phyloP scores from a whole-genome alignment of 73 alveolate genomes.

The Symbiodinium natans region DNA sequence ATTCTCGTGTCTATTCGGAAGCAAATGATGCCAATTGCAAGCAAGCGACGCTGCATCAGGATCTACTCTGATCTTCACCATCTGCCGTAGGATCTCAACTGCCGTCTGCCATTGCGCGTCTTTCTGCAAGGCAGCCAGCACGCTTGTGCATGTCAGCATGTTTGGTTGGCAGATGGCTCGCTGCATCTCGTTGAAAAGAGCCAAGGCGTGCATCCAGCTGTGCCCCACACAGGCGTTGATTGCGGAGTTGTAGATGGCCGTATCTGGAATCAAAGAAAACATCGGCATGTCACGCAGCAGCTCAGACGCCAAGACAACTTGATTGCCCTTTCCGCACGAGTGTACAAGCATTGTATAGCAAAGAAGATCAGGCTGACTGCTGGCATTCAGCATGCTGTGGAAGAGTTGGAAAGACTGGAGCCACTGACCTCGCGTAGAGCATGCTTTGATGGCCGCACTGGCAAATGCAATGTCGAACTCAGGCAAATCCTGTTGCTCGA shows the following conservation, averaged over 20 bases:
- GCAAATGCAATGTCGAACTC: neutral
- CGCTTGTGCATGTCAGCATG: neutral
- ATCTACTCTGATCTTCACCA: neutral
- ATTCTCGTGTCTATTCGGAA: too few species aligned
- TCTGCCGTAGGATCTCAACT: neutral
- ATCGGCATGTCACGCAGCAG: neutral
- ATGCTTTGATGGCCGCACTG: neutral
- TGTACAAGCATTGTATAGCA: slow-evolving; percentile 46
- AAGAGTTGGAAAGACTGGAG: neutral
- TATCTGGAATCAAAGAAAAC: neutral
- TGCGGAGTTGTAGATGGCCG: neutral
- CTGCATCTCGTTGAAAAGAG: neutral
- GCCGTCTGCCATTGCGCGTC: neutral
- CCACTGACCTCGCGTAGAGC: neutral
- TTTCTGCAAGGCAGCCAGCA: neutral
- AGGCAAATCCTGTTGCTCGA: neutral
- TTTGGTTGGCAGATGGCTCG: neutral
- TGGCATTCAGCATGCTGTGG: neutral
- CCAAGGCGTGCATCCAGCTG: neutral
- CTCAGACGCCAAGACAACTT: neutral
- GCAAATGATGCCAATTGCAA: too few species aligned
- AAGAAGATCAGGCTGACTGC: slow-evolving; percentile 6
- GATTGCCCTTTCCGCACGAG: slow-evolving; percentile 39
- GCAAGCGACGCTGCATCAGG: neutral
- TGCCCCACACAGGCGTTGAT: neutral